Evolutionary conservation across 2,329 filamentous ascomycete species (phyloP), one percentile per base, ranked within the genome.

Genomic region (Penicillium freii): DNA sequence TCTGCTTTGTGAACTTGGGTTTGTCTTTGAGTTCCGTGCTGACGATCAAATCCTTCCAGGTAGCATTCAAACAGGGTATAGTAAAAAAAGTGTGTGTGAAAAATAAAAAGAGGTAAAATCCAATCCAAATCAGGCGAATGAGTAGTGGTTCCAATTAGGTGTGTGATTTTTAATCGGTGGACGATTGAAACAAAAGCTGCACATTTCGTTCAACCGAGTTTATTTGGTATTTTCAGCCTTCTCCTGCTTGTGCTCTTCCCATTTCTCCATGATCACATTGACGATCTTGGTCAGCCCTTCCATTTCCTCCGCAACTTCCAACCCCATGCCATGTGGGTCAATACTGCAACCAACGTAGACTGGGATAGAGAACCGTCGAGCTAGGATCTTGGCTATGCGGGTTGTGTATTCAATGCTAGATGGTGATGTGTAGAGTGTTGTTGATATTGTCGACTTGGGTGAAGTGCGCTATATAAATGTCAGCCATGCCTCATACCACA

Each of bases 301-400:
- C 86, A 97, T 92, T 77, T 97, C 93, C 79, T 97, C 94, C 71
- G 97, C 92, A 7, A 93, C 85, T 0, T 86, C 89, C 21, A 91
- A 89, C 10, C 91, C 91, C 67, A 92, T 84, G 2, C 82, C 85
- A 15, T 84, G 84, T 62, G 97, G 86, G 64, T 87, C 91, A 67
- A 95, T 86, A 34, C 92, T 96, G 71, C 90, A 95, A 23, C 90
- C 90, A 19, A 97, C 90, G 72, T 97, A 97, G n/a, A 90, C 87
- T 0, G 92, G 92, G 61, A 86, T 84, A 33, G 82, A 79, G 29
- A 87, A 84, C 65, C 85, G 88, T 53, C 86, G 84, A n/a, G 89
- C 90, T 15, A 97, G 76, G 2, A 96, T 82, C 73, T 90, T 94
- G 1, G 94, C 91, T 58, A 97, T 77, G 6, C 94, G 85, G 1